These are phyloP conservation scores for Mortierella sp. DNA, from an alignment of 371 early-diverging fungal species.

Conservation along the genomic window DNA sequence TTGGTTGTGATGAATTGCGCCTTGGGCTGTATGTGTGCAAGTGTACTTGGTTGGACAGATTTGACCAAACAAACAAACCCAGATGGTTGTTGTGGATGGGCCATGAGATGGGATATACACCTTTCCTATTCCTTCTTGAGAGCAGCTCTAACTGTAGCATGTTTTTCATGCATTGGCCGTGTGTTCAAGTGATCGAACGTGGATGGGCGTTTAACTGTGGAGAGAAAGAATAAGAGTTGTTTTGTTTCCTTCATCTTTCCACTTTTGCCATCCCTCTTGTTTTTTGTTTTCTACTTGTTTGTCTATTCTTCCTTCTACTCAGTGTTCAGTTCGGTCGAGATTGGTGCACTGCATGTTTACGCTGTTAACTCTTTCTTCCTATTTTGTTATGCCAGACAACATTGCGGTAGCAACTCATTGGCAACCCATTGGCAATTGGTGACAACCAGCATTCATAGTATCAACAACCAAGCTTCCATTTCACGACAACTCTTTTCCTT, in stretches of 20 bases:
- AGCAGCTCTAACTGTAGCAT: background rate
- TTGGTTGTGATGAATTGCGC: background rate
- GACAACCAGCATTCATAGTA: too few species aligned
- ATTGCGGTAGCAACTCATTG: too few species aligned
- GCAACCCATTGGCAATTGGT: too few species aligned
- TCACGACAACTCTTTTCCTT: background rate
- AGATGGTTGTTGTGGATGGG: background rate
- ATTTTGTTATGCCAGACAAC: too few species aligned
- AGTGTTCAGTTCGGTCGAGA: background rate
- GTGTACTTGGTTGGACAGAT: slow-evolving; percentile 1
- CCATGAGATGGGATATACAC: background rate
- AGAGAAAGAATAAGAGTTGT: background rate
- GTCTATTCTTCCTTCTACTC: background rate
- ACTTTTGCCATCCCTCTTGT: background rate
- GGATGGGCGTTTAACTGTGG: background rate
- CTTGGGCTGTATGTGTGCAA: background rate
- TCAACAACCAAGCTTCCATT: background rate
- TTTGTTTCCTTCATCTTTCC: background rate
- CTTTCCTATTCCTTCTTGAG: slow-evolving; percentile 4
- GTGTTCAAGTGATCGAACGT: slow-evolving; percentile 15
- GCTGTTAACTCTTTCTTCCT: background rate
- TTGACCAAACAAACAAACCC: background rate
- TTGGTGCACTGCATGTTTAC: background rate
- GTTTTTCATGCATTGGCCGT: background rate
- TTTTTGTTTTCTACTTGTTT: background rate